Evolutionary conservation across 1,284 basidiomycete species (phyloP), one percentile per base, ranked within the genome.

Genomic region (Puccinia brachypodii): DNA sequence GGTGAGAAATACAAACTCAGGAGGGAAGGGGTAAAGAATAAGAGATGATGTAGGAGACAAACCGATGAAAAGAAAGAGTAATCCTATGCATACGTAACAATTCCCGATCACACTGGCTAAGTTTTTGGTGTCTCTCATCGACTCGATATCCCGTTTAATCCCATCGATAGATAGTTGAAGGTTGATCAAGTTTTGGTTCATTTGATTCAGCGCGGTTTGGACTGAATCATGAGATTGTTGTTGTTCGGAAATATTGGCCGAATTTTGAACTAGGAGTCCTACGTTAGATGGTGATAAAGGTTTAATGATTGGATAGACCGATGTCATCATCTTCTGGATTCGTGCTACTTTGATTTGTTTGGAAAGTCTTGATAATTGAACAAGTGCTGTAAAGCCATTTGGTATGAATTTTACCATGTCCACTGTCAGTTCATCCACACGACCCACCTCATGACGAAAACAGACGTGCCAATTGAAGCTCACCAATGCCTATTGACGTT

Each of bases 401-500:
- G n/a, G n/a, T n/a, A n/a, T n/a, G n/a, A n/a, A n/a, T n/a, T n/a
- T n/a, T n/a, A n/a, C n/a, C n/a, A n/a, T n/a, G n/a, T n/a, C n/a
- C n/a, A n/a, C n/a, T n/a, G n/a, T 28, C 13, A n/a, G 33, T 28
- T 62, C 42, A 36, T 74, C 19, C n/a, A 64, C 11, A 40, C 1
- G 1, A 16, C 33, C 8, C 58, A 2, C 7, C 33, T 22, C 33
- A 66, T 1, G 42, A 71, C 36, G 0, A 47, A 22, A 36, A 3
- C 9, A 40, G 28, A 16, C n/a, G n/a, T n/a, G n/a, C n/a, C n/a
- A n/a, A 31, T 38, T 4, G n/a, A 38, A 25, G 28, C 89, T 84
- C 77, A 90, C 90, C 90, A n/a, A 91, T 89, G 28, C 91, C 91
- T 13, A 89, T 88, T 16, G 89, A 89, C 22, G 90, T 88, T 53